These are phyloP conservation scores for Auriscalpium orientale DNA, from an alignment of 768 basidiomycete species.

Conservation along the genomic window DNA sequence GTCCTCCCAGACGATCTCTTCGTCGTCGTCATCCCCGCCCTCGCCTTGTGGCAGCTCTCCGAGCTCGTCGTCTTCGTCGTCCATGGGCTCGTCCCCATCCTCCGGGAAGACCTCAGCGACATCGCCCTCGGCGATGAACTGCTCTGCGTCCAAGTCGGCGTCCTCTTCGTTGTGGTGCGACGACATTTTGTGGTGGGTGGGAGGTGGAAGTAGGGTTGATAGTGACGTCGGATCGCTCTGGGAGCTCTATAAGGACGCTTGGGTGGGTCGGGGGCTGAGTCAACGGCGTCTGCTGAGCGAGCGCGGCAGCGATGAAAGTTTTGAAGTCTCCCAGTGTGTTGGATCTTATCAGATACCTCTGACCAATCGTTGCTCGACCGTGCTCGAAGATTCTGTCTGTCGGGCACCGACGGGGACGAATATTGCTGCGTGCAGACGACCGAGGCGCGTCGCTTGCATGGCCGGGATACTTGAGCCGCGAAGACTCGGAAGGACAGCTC, in stretches of 20 bases:
- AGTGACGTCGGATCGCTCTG: background rate
- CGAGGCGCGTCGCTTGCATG: too few relatives aligned
- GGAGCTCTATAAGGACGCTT: background rate
- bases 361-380: too few relatives aligned
- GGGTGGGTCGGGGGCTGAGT: background rate
- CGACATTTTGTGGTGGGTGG: background rate
- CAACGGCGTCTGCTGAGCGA: background rate
- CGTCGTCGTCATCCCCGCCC: conserved; percentile 20
- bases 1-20: conserved; percentile 34
- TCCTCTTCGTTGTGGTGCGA: conserved; percentile 1
- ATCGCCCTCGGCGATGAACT: conserved; percentile 58
- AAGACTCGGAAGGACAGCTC: too few relatives aligned
- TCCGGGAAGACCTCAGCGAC: conserved; percentile 57
- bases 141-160: background rate
- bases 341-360: too few relatives aligned
- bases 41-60: conserved; percentile 7
- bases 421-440: too few relatives aligned
- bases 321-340: too few relatives aligned
- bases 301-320: background rate
- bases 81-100: conserved; percentile 65
- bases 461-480: too few relatives aligned
- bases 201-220: background rate
- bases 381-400: too few relatives aligned
- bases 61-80: conserved; percentile 42
- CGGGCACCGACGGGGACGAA: too few relatives aligned